Percentiles rank a stretch among this genome's conserved stretches.
phyloP scores from a whole-genome alignment of 495 filamentous ascomycete genomes.

The Trichoderma orchidacearum region DNA sequence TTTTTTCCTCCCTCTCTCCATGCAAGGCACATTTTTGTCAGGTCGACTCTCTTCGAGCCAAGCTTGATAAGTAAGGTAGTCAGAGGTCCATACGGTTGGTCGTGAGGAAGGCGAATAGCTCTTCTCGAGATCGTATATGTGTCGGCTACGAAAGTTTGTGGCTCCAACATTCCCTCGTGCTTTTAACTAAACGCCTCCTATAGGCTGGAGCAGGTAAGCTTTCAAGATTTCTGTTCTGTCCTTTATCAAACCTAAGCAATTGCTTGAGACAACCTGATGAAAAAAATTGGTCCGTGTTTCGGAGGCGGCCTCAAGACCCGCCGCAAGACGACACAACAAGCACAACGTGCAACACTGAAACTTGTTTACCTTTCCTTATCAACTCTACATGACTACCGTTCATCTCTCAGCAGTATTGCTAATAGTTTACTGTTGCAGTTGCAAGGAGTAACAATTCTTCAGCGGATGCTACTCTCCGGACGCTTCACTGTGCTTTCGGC shows the following conservation, averaged over 20 bases:
- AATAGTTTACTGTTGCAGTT: no score
- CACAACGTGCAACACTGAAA: slow-evolving; percentile 81
- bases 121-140: no score
- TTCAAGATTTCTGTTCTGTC: background rate
- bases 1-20: background rate
- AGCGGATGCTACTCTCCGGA: no score
- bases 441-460: no score
- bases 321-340: slow-evolving; percentile 67
- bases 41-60: background rate
- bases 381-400: background rate
- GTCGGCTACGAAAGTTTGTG: no score
- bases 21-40: background rate
- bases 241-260: background rate
- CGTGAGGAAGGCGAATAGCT: no score
- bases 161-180: no score
- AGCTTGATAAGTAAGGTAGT: background rate
- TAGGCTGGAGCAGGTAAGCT: background rate
- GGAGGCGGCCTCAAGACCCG: slow-evolving; percentile 96
- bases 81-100: no score
- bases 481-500: no score
- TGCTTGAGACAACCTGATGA: slow-evolving; percentile 48
- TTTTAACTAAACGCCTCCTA: no score
- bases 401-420: background rate
- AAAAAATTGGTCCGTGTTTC: slow-evolving; percentile 96
- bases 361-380: background rate